phyloP scores from a whole-genome alignment of 306 rosid genomes.

The Ammopiptanthus mongolicus region DNA sequence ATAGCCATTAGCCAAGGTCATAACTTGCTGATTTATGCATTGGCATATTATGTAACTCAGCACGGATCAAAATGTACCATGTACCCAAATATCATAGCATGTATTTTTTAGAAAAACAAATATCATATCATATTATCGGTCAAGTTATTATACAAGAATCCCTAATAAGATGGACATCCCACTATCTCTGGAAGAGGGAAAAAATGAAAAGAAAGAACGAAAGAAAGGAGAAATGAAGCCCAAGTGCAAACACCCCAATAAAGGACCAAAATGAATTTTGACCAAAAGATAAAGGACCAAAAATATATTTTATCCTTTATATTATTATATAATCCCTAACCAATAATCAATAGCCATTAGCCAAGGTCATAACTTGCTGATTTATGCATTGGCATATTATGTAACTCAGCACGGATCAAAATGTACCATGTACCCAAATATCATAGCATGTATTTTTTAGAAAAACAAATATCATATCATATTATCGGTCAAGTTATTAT shows the following conservation, averaged over 20 bases:
- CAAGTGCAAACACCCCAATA: too few relatives aligned
- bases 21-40: not conserved
- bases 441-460: not conserved
- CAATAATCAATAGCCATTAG: not conserved
- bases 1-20: not conserved
- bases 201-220: not conserved
- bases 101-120: not conserved
- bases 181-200: not conserved
- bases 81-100: too few relatives aligned
- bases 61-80: not conserved
- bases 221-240: too few relatives aligned
- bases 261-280: too few relatives aligned
- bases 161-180: not conserved
- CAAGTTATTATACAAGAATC: constrained; percentile 5
- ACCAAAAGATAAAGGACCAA: too few relatives aligned
- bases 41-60: not conserved
- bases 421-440: not conserved
- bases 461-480: not conserved
- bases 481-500: not conserved
- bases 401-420: not conserved
- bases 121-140: not conserved
- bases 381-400: not conserved
- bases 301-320: too few relatives aligned
- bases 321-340: not conserved
- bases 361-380: not conserved